phyloP scores from a whole-genome alignment of 2,329 filamentous ascomycete species.

The Fusarium sp. region DNA sequence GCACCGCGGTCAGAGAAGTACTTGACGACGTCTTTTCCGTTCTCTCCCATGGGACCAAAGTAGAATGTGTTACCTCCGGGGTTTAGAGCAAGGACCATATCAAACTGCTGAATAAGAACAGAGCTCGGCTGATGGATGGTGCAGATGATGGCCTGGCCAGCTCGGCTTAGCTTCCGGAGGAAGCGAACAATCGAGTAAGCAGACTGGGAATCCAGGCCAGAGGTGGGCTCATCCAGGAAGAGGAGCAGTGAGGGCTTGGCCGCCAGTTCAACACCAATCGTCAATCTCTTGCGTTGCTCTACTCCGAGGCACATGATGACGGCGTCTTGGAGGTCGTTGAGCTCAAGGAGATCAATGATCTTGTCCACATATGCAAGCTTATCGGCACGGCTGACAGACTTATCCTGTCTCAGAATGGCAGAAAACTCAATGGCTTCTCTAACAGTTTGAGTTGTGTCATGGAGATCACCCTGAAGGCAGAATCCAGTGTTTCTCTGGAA shows the following conservation, averaged over 20 bases:
- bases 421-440: constrained; percentile 74
- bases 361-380: constrained; percentile 75
- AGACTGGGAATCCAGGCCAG: constrained; percentile 65
- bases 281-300: constrained; percentile 66
- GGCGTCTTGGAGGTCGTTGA: constrained; percentile 71
- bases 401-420: constrained; percentile 69
- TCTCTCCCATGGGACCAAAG: constrained; percentile 62
- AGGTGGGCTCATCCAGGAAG: constrained; percentile 70
- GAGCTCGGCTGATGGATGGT: constrained; percentile 69
- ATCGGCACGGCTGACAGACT: constrained; percentile 64
- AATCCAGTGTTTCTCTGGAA: constrained; percentile 84
- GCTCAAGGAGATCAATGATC: constrained; percentile 72
- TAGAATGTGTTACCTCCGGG: constrained; percentile 64
- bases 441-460: constrained; percentile 72
- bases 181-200: constrained; percentile 70
- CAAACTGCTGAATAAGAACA: constrained; percentile 65
- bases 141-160: constrained; percentile 68
- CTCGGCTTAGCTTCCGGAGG: constrained; percentile 66
- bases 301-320: constrained; percentile 68
- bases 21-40: constrained; percentile 57
- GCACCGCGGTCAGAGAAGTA: constrained; percentile 72
- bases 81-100: constrained; percentile 63
- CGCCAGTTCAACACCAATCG: constrained; percentile 64
- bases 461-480: constrained; percentile 71
- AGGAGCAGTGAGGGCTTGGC: constrained; percentile 67